Conservation (phyloP, 2,329 filamentous ascomycete species). For the Penicillium concentricum region DNA sequence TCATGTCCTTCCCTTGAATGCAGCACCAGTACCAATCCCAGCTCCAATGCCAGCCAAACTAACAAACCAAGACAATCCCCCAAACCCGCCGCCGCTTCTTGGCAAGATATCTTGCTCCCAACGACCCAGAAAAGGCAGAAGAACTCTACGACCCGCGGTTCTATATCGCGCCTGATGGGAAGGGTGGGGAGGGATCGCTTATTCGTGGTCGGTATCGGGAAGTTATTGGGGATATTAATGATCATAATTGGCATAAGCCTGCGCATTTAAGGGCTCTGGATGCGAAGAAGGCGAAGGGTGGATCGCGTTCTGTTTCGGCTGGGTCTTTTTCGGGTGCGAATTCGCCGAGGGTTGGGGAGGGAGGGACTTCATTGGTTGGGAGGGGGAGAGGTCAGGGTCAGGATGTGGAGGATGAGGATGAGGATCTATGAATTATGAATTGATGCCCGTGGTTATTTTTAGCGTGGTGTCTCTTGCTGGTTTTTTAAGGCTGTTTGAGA, state of each 20-base stretch:
- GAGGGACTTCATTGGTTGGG: not conserved
- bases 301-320: not conserved
- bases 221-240: slow-evolving; percentile 14
- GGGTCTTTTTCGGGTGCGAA: not conserved
- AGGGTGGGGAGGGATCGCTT: slow-evolving; percentile 15
- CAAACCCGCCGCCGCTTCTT: slow-evolving; percentile 39
- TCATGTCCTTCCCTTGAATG: not conserved
- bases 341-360: slow-evolving; percentile 4
- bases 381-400: not conserved
- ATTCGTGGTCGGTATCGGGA: slow-evolving; percentile 16
- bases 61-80: slow-evolving; percentile 36
- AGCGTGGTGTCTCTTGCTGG: not conserved
- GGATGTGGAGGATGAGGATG: not conserved
- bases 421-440: not conserved
- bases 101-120: slow-evolving; percentile 34
- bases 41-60: not conserved
- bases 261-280: slow-evolving; percentile 6
- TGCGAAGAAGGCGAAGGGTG: slow-evolving; percentile 5
- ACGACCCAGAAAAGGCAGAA: slow-evolving; percentile 26
- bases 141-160: slow-evolving; percentile 31
- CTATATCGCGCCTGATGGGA: slow-evolving; percentile 19
- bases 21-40: not conserved
- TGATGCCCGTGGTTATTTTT: not conserved
- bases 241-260: slow-evolving; percentile 17
- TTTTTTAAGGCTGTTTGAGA: not conserved